Conservation (phyloP, 1,284 basidiomycete species). For the Austroboletus rostrupii region DNA sequence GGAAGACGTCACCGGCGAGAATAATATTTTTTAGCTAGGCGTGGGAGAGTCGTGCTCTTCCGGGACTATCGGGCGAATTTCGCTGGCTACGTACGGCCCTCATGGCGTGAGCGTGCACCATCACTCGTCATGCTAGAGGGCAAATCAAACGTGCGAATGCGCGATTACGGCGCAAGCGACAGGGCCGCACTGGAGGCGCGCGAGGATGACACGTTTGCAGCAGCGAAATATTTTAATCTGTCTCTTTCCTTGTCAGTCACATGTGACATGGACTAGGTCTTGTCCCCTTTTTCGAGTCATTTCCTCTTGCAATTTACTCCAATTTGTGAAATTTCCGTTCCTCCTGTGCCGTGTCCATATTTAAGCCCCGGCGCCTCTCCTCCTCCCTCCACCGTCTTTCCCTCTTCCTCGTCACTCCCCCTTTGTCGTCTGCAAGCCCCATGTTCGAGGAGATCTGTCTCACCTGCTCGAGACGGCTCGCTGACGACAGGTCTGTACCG, state of each 20-base stretch:
- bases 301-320: conserved; percentile 28
- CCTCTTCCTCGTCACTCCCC: conserved; percentile 9
- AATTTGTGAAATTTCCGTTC: conserved; percentile 34
- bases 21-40: background rate
- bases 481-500: conserved; percentile 54
- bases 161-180: background rate
- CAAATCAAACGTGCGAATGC: background rate
- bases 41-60: background rate
- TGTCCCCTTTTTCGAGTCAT: conserved; percentile 33
- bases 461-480: conserved; percentile 59
- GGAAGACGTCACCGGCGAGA: background rate
- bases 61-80: background rate
- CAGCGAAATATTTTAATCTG: background rate
- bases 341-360: conserved; percentile 36
- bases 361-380: conserved; percentile 23
- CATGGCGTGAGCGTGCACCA: too few relatives aligned
- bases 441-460: conserved; percentile 79
- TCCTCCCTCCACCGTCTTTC: conserved; percentile 19
- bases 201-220: background rate
- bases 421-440: conserved; percentile 7
- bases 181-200: background rate
- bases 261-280: conserved; percentile 21
- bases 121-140: too few relatives aligned
- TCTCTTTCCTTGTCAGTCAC: conserved; percentile 16
- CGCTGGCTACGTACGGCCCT: background rate